Evolutionary conservation across 352 stramenopile species (phyloP).

Genomic region (Phytophthora agathidicida): DNA sequence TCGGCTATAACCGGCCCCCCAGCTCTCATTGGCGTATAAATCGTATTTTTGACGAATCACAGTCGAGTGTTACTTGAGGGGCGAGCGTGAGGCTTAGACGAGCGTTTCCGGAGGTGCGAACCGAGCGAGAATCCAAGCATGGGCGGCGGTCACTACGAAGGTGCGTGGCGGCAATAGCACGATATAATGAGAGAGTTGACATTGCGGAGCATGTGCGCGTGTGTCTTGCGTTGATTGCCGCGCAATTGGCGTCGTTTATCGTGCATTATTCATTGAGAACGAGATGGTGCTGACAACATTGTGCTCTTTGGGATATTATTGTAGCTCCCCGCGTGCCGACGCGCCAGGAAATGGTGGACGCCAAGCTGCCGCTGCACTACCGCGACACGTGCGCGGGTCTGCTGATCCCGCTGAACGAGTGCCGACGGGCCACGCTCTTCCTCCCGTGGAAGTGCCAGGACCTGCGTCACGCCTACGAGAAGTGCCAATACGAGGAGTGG

Average conservation of each 20-base stretch:
- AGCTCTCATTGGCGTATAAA: conserved; percentile 4
- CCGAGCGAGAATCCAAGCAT: conserved; percentile 52
- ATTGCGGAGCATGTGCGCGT: not conserved
- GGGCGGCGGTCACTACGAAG: conserved; percentile 74
- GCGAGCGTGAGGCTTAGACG: conserved; percentile 27
- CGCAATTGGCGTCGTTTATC: not conserved
- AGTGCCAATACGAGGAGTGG: conserved; percentile 97
- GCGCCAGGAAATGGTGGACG: conserved; percentile 94
- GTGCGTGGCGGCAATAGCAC: conserved; percentile 25
- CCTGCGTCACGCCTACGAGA: conserved; percentile 98
- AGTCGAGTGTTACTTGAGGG: conserved; percentile 16
- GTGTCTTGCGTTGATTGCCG: not conserved
- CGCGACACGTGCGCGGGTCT: conserved; percentile 96
- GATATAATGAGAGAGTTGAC: not conserved
- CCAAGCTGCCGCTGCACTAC: conserved; percentile 93
- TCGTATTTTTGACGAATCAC: not conserved
- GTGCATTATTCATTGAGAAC: not conserved
- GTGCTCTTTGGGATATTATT: not conserved
- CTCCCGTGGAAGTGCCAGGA: conserved; percentile 96
- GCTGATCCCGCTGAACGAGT: conserved; percentile 96
- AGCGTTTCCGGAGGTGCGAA: conserved; percentile 48
- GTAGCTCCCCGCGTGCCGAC: conserved; percentile 77
- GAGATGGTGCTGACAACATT: conserved; percentile 7
- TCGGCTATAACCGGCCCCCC: conserved; percentile 11
- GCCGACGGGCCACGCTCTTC: conserved; percentile 93